These are phyloP conservation scores for Ophiostoma novo-ulmi DNA, from an alignment of 2,329 filamentous ascomycete species.

Conservation along the genomic window DNA sequence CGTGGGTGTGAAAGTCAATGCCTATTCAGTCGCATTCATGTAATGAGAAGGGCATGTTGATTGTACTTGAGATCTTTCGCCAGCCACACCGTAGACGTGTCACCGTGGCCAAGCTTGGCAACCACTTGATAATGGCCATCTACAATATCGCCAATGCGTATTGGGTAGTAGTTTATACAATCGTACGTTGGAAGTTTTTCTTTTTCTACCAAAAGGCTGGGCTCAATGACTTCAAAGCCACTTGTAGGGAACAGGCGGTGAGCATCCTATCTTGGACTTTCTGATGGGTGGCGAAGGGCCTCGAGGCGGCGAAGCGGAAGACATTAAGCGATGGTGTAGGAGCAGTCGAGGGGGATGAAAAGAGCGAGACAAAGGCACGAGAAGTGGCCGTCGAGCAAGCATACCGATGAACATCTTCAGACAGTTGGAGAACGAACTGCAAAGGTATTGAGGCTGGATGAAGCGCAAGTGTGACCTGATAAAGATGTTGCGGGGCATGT, in stretches of 20 bases:
- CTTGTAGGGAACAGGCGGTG: not conserved
- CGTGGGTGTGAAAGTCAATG: not conserved
- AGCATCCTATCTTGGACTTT: not conserved
- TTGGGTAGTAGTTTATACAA: not conserved
- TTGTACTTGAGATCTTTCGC: not conserved
- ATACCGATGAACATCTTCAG: too few relatives aligned
- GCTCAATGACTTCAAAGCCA: not conserved
- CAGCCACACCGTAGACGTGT: not conserved
- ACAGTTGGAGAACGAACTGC: too few relatives aligned
- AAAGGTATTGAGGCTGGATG: too few relatives aligned
- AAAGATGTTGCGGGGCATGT: too few relatives aligned
- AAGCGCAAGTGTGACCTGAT: too few relatives aligned
- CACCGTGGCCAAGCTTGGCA: not conserved
- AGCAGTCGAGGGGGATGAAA: not conserved
- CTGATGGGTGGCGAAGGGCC: not conserved
- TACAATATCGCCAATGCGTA: not conserved
- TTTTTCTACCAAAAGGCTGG: not conserved
- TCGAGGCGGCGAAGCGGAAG: not conserved
- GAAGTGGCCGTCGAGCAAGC: not conserved
- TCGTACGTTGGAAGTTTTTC: slow-evolving; percentile 8
- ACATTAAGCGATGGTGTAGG: not conserved
- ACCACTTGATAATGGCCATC: not conserved
- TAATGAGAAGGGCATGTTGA: not conserved
- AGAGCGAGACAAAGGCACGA: not conserved
- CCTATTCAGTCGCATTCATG: not conserved